These are phyloP conservation scores for Cyberlindnera amylophila DNA, from an alignment of 805 yeast genomes.

Conservation along the genomic window DNA sequence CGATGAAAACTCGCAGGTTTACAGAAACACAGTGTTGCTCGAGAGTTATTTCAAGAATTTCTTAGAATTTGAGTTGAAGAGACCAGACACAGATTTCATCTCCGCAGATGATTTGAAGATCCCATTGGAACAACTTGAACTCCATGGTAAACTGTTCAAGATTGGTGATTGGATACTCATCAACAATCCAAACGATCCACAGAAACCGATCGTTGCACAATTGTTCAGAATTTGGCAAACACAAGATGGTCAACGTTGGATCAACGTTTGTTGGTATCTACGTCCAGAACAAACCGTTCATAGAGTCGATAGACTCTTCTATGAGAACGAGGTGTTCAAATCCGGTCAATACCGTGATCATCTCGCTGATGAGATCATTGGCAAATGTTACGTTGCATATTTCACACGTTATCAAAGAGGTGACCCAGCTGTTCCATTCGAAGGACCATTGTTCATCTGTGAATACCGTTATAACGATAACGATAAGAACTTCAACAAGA, in stretches of 20 bases:
- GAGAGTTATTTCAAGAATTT: conserved; percentile 57
- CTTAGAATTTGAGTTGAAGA: conserved; percentile 65
- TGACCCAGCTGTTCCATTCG: conserved; percentile 76
- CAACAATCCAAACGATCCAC: conserved; percentile 80
- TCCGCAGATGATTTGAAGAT: conserved; percentile 54
- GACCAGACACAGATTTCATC: conserved; percentile 76
- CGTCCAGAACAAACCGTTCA: conserved; percentile 98
- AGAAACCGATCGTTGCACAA: conserved; percentile 91
- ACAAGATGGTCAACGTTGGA: conserved; percentile 78
- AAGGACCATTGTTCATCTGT: conserved; percentile 87
- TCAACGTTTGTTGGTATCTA: conserved; percentile 96
- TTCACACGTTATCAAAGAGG: conserved; percentile 94
- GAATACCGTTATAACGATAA: conserved; percentile 91
- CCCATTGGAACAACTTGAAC: conserved; percentile 75
- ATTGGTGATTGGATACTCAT: conserved; percentile 96
- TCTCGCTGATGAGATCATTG: conserved; percentile 79
- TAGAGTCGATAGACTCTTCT: conserved; percentile 81
- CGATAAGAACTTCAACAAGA: conserved; percentile 87
- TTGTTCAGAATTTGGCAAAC: conserved; percentile 88
- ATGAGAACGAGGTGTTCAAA: conserved; percentile 92
- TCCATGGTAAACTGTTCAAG: conserved; percentile 66
- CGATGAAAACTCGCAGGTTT: conserved; percentile 52
- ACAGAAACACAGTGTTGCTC: conserved; percentile 57
- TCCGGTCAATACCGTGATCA: conserved; percentile 97
- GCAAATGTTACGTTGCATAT: conserved; percentile 92